A percentile compares a stretch with the other conserved stretches of the same genome.
Conservation (phyloP, 768 basidiomycete species). For the Pleurotus platypus region DNA sequence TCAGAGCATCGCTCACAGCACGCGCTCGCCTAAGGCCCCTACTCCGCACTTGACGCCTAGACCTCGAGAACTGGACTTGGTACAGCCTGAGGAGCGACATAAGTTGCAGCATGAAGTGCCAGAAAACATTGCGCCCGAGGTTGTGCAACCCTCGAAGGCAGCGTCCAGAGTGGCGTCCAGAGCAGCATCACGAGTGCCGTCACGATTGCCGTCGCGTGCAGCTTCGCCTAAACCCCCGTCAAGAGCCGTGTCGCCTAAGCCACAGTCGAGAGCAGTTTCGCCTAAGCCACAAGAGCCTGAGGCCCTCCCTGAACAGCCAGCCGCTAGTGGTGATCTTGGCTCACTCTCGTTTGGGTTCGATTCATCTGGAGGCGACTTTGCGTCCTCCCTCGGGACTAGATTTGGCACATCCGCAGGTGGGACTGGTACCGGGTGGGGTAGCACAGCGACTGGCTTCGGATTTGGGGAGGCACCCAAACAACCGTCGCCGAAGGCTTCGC, state of each 20-base stretch:
- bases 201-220: too few species aligned
- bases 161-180: not conserved
- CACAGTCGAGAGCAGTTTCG: too few species aligned
- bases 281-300: too few species aligned
- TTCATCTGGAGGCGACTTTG: too few species aligned
- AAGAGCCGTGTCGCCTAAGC: too few species aligned
- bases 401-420: not conserved
- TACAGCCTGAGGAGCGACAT: slow-evolving; percentile 12
- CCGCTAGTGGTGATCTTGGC: too few species aligned
- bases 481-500: not conserved
- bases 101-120: not conserved
- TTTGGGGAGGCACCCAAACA: too few species aligned
- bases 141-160: not conserved
- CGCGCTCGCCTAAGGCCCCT: not conserved
- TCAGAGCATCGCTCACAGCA: too few species aligned
- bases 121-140: not conserved
- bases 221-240: too few species aligned
- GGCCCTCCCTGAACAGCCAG: too few species aligned
- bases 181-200: not conserved
- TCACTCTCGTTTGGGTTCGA: too few species aligned
- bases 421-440: not conserved
- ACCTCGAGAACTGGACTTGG: not conserved
- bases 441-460: not conserved
- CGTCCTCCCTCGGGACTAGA: too few species aligned
- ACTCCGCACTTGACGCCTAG: slow-evolving; percentile 1